A percentile compares a stretch with the other conserved stretches of the same genome.
Conservation (phyloP, 2,329 filamentous ascomycete genomes). For the Talaromyces sp. region DNA sequence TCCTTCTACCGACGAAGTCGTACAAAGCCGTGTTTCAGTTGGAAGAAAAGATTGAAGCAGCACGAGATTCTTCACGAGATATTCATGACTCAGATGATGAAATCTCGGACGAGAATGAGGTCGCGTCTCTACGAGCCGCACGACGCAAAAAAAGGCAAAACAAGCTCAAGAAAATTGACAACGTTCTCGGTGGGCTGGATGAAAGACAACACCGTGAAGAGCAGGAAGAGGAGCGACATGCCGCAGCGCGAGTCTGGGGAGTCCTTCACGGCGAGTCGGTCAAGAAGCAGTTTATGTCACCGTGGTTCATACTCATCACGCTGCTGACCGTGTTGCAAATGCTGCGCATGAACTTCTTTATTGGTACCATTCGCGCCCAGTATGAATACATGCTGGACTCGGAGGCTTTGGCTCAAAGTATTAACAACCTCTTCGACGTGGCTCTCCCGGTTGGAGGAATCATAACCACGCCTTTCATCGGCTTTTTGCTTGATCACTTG, state of each 20-base stretch:
- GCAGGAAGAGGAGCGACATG: conserved; percentile 63
- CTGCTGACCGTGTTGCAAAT: conserved; percentile 70
- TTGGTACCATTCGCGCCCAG: conserved; percentile 74
- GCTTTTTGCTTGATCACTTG: conserved; percentile 69
- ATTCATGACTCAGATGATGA: conserved; percentile 48
- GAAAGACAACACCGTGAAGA: conserved; percentile 55
- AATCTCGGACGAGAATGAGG: conserved; percentile 45
- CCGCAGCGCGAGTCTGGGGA: conserved; percentile 74
- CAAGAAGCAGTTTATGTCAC: conserved; percentile 65
- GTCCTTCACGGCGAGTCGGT: conserved; percentile 69
- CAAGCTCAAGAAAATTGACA: conserved; percentile 63
- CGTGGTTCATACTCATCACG: conserved; percentile 80
- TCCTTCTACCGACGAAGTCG: conserved; percentile 63
- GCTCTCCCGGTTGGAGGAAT: conserved; percentile 77
- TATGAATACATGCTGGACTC: conserved; percentile 71
- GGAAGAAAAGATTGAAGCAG: conserved; percentile 60
- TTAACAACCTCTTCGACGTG: conserved; percentile 82
- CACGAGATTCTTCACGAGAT: conserved; percentile 30
- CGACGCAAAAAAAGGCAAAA: conserved; percentile 56
- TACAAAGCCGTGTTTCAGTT: conserved; percentile 78
- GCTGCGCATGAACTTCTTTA: conserved; percentile 82
- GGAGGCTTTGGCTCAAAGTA: conserved; percentile 54
- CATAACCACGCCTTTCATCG: conserved; percentile 77
- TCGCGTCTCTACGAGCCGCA: conserved; percentile 47
- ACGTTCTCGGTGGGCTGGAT: conserved; percentile 62